phyloP scores from a whole-genome alignment of 129 eudicot species.

The Silybum marianum region DNA sequence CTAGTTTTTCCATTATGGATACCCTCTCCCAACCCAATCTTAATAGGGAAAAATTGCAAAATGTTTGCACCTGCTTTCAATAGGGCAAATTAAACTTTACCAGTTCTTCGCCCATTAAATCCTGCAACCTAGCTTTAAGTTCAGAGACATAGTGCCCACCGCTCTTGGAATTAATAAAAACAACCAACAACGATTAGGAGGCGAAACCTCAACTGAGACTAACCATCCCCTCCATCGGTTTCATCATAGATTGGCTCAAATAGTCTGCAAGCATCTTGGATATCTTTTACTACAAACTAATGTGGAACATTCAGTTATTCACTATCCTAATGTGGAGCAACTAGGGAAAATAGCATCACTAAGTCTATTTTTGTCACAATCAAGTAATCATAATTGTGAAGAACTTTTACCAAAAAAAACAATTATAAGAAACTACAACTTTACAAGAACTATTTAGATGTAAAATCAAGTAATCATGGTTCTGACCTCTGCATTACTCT shows the following conservation, averaged over 20 bases:
- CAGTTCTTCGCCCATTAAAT: constrained; percentile 83
- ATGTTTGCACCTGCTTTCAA: no score
- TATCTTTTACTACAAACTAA: constrained; percentile 70
- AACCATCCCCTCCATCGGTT: constrained; percentile 91
- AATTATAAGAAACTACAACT: no score
- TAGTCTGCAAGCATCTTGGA: constrained; percentile 96
- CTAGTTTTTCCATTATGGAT: no score
- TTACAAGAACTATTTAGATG: no score
- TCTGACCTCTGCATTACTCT: no score
- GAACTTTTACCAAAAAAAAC: no score
- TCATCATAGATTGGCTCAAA: constrained; percentile 89
- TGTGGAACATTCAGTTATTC: neutral
- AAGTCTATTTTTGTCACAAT: no score
- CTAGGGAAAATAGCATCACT: neutral
- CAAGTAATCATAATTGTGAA: neutral
- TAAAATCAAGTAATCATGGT: no score
- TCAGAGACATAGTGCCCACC: constrained; percentile 87
- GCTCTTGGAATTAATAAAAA: constrained; percentile 76
- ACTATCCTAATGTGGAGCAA: neutral
- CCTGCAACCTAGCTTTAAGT: constrained; percentile 65
- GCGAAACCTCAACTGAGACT: constrained; percentile 93
- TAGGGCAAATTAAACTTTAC: neutral
- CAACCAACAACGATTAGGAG: constrained; percentile 51
- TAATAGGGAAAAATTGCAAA: no score
- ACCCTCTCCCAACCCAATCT: rapidly evolving